phyloP scores from a whole-genome alignment of 2,329 filamentous ascomycete species.

The Pseudogymnoascus sp. region DNA sequence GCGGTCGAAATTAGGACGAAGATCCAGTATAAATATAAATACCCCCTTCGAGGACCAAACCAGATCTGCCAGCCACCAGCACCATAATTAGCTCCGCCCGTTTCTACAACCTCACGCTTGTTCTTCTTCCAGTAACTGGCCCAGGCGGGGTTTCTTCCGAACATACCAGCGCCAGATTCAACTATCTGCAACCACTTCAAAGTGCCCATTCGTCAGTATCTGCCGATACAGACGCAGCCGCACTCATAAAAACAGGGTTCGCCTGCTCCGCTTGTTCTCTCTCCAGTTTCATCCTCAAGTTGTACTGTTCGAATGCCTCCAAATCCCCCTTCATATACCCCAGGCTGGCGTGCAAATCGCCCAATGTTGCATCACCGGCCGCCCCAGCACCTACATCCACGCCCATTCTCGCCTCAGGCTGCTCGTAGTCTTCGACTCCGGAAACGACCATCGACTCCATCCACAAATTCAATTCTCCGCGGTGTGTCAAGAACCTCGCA shows the following conservation, averaged over 20 bases:
- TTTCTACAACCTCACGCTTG: too few relatives aligned
- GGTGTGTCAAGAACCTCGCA: conserved; percentile 16
- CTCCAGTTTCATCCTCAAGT: background rate
- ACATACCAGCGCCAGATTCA: background rate
- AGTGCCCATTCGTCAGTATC: background rate
- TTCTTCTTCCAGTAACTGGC: too few relatives aligned
- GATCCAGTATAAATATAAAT: background rate
- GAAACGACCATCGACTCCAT: background rate
- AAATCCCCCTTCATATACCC: too few relatives aligned
- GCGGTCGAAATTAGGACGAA: background rate
- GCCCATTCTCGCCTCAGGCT: background rate
- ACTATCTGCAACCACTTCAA: background rate
- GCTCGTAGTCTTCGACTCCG: background rate
- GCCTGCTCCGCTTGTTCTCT: background rate
- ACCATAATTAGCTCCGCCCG: background rate
- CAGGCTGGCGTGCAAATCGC: too few relatives aligned
- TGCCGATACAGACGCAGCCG: background rate
- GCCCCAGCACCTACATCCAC: background rate
- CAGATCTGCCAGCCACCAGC: background rate
- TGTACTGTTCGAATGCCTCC: too few relatives aligned
- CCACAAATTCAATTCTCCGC: conserved; percentile 16
- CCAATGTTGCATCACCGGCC: background rate
- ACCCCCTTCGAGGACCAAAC: background rate
- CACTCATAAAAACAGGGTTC: background rate
- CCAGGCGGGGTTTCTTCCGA: too few relatives aligned